Evolutionary conservation across 2,329 filamentous ascomycete species (phyloP).

Genomic region (Penicillium sp.): DNA sequence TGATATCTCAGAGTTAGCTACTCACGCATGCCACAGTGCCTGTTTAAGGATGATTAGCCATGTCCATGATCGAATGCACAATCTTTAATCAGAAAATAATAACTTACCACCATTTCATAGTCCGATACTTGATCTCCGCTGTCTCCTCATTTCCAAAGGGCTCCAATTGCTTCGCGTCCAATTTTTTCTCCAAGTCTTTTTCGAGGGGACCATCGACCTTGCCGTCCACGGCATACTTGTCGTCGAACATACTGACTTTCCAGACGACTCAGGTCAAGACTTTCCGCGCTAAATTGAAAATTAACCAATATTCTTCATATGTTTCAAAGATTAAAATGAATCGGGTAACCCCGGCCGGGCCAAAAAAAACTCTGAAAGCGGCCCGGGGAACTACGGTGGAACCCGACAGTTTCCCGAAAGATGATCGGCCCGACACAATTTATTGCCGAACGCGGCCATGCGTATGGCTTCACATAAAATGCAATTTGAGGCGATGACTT

Average conservation of each 20-base stretch:
- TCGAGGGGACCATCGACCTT: constrained; percentile 13
- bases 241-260: constrained; percentile 16
- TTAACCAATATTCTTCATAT: not conserved
- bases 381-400: constrained; percentile 6
- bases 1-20: constrained; percentile 2
- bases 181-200: constrained; percentile 17
- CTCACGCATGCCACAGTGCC: constrained; percentile 41
- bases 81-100: not conserved
- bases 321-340: not conserved
- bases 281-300: not conserved
- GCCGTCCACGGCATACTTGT: constrained; percentile 14
- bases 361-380: constrained; percentile 7
- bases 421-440: not conserved
- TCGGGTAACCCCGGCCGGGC: not conserved
- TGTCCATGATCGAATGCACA: not conserved
- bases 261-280: not conserved
- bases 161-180: constrained; percentile 26
- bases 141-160: constrained; percentile 40
- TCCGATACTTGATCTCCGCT: constrained; percentile 50
- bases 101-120: constrained; percentile 46
- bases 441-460: constrained; percentile 1
- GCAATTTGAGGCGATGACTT: too few relatives aligned
- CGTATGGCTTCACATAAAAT: not conserved
- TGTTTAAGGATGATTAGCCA: constrained; percentile 9
- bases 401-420: constrained; percentile 4